Conservation (phyloP, 306 rosid genomes). For the Cercis canadensis region DNA sequence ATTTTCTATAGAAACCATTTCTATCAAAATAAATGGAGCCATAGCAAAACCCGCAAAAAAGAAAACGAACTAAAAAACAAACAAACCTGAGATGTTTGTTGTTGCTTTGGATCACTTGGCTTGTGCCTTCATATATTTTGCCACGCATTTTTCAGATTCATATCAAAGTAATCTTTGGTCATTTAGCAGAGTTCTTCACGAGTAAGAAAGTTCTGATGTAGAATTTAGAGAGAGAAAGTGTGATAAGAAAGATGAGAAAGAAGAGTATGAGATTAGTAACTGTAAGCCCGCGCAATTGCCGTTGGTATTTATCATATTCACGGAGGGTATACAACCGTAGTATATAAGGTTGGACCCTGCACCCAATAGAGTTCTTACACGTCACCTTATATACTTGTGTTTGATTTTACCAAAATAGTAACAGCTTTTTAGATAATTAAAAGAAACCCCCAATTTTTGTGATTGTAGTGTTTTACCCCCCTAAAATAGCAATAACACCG, state of each 20-base stretch:
- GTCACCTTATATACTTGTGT: constrained; percentile 26
- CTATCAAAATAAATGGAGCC: no score
- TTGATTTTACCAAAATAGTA: background rate
- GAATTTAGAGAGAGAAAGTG: constrained; percentile 24
- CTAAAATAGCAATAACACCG: no score
- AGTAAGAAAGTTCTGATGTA: constrained; percentile 1
- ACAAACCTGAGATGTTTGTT: constrained; percentile 44
- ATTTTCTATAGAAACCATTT: no score
- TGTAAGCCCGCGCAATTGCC: constrained; percentile 61
- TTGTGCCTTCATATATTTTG: constrained; percentile 20
- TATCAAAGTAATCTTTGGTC: constrained; percentile 16
- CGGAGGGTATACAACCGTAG: constrained; percentile 37
- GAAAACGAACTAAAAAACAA: background rate
- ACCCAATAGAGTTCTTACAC: constrained; percentile 15
- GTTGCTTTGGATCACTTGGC: constrained; percentile 24
- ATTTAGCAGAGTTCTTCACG: constrained; percentile 21
- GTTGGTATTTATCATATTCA: constrained; percentile 67
- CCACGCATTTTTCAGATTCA: constrained; percentile 30
- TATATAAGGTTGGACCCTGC: constrained; percentile 2
- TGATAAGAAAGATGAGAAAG: constrained; percentile 9
- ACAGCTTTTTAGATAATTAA: no score
- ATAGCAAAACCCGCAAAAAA: background rate
- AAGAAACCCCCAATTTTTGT: no score
- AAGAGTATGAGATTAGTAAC: constrained; percentile 51
- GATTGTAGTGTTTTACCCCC: no score